These are phyloP conservation scores for Vickermania ingenoplastis DNA, from an alignment of 208 protist species.

Conservation along the genomic window DNA sequence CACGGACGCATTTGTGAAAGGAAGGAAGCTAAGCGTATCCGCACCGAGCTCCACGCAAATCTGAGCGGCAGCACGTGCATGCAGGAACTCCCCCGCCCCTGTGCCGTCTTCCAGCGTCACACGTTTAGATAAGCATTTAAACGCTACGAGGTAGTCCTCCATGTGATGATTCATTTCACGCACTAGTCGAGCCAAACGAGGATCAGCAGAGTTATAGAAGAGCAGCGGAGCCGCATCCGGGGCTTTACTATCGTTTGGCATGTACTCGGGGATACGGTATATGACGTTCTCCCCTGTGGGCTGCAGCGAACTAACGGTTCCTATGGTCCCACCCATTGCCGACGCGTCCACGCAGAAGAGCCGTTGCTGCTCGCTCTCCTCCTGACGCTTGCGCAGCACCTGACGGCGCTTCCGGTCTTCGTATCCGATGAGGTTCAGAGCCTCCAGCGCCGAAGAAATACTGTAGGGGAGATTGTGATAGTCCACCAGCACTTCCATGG, in stretches of 20 bases:
- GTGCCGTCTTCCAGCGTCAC: conserved; percentile 4
- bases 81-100: not conserved
- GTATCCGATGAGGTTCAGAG: not conserved
- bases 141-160: conserved; percentile 29
- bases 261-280: conserved; percentile 14
- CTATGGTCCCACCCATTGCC: conserved; percentile 1
- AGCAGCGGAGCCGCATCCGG: not conserved
- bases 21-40: conserved; percentile 11
- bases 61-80: conserved; percentile 18
- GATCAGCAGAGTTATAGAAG: conserved; percentile 15
- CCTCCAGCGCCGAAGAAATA: conserved; percentile 9
- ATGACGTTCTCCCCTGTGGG: conserved; percentile 7
- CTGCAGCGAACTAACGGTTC: conserved; percentile 3
- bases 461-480: conserved; percentile 20
- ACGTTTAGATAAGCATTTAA: conserved; percentile 9
- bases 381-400: conserved; percentile 2
- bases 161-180: conserved; percentile 29
- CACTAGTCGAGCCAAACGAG: conserved; percentile 11
- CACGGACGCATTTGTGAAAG: conserved; percentile 7
- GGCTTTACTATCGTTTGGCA: not conserved
- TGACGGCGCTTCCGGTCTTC: conserved; percentile 6
- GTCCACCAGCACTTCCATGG: conserved; percentile 19
- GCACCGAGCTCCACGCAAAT: conserved; percentile 32
- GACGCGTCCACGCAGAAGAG: conserved; percentile 19
- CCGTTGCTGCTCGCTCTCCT: not conserved